phyloP scores from a whole-genome alignment of 805 yeast species.

The Kregervanrija pseudodelftensis region DNA sequence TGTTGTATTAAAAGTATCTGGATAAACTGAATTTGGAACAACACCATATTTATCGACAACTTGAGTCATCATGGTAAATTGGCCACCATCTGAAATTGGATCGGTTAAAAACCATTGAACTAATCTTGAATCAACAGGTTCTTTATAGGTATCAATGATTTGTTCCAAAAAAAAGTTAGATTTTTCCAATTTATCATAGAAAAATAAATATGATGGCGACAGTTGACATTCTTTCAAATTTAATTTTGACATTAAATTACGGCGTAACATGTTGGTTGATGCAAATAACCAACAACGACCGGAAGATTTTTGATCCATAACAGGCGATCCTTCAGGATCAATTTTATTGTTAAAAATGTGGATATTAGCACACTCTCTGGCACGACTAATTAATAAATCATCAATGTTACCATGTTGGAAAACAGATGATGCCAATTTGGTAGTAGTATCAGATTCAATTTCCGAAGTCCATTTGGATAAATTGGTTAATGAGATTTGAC shows the following conservation, averaged over 20 bases:
- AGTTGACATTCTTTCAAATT: conserved; percentile 64
- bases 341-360: conserved; percentile 37
- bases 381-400: conserved; percentile 32
- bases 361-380: conserved; percentile 22
- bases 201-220: conserved; percentile 73
- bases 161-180: conserved; percentile 76
- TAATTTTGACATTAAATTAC: conserved; percentile 52
- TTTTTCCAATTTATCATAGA: conserved; percentile 82
- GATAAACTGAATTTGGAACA: conserved; percentile 67
- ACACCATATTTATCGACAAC: conserved; percentile 73
- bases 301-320: conserved; percentile 65
- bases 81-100: conserved; percentile 83
- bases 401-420: conserved; percentile 31
- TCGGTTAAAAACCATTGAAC: conserved; percentile 57
- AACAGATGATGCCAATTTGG: conserved; percentile 27
- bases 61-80: conserved; percentile 77
- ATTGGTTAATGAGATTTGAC: conserved; percentile 2
- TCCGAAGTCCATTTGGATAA: conserved; percentile 24
- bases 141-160: conserved; percentile 59
- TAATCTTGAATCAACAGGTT: conserved; percentile 62
- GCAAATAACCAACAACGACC: conserved; percentile 93
- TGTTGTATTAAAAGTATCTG: conserved; percentile 57
- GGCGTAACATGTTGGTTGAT: conserved; percentile 64
- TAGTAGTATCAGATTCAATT: conserved; percentile 19
- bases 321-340: conserved; percentile 50